Base-by-base conservation (phyloP, 2,329 filamentous ascomycete genomes). In the Colletotrichum lini region DNA sequence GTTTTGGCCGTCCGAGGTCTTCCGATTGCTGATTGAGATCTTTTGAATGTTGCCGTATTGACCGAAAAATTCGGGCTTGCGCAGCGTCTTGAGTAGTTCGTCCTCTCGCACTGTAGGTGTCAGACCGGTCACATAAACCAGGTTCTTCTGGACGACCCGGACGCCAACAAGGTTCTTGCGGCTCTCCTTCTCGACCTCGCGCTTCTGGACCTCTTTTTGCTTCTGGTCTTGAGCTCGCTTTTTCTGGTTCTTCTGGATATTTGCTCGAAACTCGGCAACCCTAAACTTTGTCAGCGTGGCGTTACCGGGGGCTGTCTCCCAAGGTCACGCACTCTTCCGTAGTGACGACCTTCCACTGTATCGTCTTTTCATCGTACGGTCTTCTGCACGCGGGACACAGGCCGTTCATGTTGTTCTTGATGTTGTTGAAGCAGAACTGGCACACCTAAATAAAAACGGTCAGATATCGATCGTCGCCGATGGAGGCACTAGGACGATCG, bases 361-460 rank as follows among this genome's bases (percentile, higher is more conserved):
- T 98, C 40, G 95, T 97, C 81, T 96, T 96, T 76, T 99, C 97
- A 81, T 98, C 95, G 82, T 99, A 99, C 7, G 94, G 93, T 80
- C 96, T 90, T 83, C 96, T 91, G 81, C 96, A 99, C 76, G 97
- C 97, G n/a, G 96, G 96, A 82, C 96, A 99, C 69, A 98, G 89
- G 45, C 96, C 95, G 80, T 98, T 98, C 89, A 98, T 95, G 78
- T 98, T 98, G 77, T 93, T 97, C 84, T 97, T 97, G 81, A 99
- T 97, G 81, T 98, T 99, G 84, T 99, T 98, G 86, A 96, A 99
- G 85, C 96, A 99, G 84, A 99, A 99, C 86, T 99, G 97, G 83
- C 96, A 99, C 81, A 99, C 96, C 95, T 98, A 78, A 56, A n/a
- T n/a, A n/a, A 30, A 63, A 58, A 64, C 65, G 13, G 65, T 72